These are phyloP conservation scores for Sungouiella blattae DNA, from an alignment of 805 yeast species.

Conservation along the genomic window DNA sequence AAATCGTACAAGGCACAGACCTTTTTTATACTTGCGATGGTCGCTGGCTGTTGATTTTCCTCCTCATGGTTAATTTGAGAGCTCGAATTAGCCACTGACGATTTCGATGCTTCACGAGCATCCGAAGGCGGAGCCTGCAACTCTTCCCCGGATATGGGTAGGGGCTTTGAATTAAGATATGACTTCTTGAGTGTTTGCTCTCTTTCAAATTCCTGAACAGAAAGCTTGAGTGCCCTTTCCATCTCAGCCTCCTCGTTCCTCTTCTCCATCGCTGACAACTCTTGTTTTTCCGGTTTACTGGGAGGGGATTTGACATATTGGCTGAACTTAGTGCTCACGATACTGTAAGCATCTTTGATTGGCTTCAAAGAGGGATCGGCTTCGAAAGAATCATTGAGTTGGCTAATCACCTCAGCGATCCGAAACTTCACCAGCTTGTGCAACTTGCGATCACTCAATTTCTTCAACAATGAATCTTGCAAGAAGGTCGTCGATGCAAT, in stretches of 20 bases:
- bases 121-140: background rate
- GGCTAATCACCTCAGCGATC: constrained; percentile 63
- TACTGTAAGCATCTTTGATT: constrained; percentile 58
- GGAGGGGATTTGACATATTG: constrained; percentile 39
- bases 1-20: constrained; percentile 87
- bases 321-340: constrained; percentile 38
- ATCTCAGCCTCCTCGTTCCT: constrained; percentile 75
- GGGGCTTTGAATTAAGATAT: constrained; percentile 29
- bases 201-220: constrained; percentile 58
- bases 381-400: constrained; percentile 61
- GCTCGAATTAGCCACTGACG: too few species aligned
- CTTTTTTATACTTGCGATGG: constrained; percentile 49
- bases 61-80: too few species aligned
- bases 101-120: too few species aligned
- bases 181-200: constrained; percentile 30
- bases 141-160: constrained; percentile 21
- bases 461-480: constrained; percentile 30
- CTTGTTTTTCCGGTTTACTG: constrained; percentile 55
- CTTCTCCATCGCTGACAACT: constrained; percentile 43
- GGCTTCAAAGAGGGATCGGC: constrained; percentile 74
- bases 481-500: constrained; percentile 38
- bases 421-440: constrained; percentile 67
- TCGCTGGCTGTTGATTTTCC: constrained; percentile 18
- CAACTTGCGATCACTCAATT: constrained; percentile 51
- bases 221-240: constrained; percentile 68